Base-by-base conservation (phyloP, 2,329 filamentous ascomycete species). In the Bipolaris cookei region DNA sequence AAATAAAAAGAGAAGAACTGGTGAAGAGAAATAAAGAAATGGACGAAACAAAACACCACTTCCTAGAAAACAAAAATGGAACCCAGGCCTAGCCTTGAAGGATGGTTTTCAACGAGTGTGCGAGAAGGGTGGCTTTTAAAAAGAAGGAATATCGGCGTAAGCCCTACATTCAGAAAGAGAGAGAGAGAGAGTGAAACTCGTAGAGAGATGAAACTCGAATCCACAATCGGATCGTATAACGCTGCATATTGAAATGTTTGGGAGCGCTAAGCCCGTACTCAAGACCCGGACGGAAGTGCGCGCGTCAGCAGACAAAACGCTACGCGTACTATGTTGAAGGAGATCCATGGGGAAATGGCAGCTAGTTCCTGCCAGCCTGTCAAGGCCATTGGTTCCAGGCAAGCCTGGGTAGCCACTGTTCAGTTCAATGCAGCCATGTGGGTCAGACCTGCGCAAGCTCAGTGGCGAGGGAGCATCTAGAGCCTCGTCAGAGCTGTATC, bases 51-150 rank as follows among this genome's bases (percentile, higher is more conserved):
- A 57, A 64, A 48, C 56, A 58, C 57, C 42, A 60, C 56, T 63
- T 62, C 55, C 62, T 64, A 55, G 52, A 54, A 59, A 62, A 11
- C 10, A 30, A 30, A 57, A 61, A 62, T 45, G 63, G 56, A 67
- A 63, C 38, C 61, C 65, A 72, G 66, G 69, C 68, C 69, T 63
- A 66, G 69, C 66, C 69, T 71, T 48, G 66, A 65, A 66, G 66
- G 59, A 63, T 61, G 60, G 65, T 51, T 56, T 53, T 64, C 60
- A 58, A 67, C 54, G 64, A 70, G 59, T 62, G 66, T 65, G 68
- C 55, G 65, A 66, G 52, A 61, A 63, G 57, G 23, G 46, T 52
- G 49, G 58, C 66, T 67, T 69, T 70, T 30, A 30, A 30, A 72
- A 73, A 69, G 64, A 63, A 65, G 28, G 59, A 63, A 61, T 54